Base-by-base conservation (phyloP, 2,329 filamentous ascomycete genomes). In the Didymella pinodella region DNA sequence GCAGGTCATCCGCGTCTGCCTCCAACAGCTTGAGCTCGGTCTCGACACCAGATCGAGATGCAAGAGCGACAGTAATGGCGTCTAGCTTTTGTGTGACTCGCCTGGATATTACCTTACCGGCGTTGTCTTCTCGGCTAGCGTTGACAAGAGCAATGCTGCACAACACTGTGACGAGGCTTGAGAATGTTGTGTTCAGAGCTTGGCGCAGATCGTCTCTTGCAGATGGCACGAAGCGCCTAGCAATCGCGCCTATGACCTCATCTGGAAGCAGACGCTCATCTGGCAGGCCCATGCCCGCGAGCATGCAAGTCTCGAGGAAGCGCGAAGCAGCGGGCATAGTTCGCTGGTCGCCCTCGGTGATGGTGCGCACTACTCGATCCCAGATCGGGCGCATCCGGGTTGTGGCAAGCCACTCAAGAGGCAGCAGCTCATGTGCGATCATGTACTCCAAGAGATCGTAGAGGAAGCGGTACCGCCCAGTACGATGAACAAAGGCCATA, bases 371-470 rank as follows among this genome's bases (percentile, higher is more conserved):
- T 3, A 78, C 51, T 36, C 68, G 69, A 31, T 70, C 74, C 73
- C 74, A 79, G 4, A 78, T 43, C 4, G 69, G 67, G 14, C 68
- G 73, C 71, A 78, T 75, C 16, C 61, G 64, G 32, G 69, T 64
- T 2, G 76, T 77, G 2, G 76, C 76, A 16, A 78, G 60, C 77
- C 77, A 79, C 51, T 77, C 76, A 10, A 78, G 49, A 3, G 75
- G 75, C 10, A 78, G 51, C 12, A 74, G 65, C 34, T 75, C 71
- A 44, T 73, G 62, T 11, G 68, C 69, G 16, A 79, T 59, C 68
- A 78, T 68, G 34, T 69, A 66, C 43, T 72, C 69, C 2, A 78
- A 56, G 3, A 72, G 45, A n/a, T 75, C 71, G 55, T 74, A 78
- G 4, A 77, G 63, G 20, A 78, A 70, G 18, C 69, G 65, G 57